Evolutionary conservation across 2,329 filamentous ascomycete species (phyloP).

Genomic region (Aspergillus clavatus): DNA sequence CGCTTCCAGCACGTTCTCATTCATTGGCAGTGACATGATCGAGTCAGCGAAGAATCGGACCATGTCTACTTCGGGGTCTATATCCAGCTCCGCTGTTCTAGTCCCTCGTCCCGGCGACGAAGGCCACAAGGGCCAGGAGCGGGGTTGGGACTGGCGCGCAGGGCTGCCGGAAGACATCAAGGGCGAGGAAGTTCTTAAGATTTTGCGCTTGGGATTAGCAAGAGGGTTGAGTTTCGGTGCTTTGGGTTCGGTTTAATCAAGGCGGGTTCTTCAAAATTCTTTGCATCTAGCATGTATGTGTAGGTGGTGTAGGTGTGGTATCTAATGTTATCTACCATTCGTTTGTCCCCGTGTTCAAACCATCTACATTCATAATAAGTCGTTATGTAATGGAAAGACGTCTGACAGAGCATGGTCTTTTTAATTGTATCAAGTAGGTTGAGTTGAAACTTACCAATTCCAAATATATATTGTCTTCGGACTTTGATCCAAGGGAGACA

Average conservation of each 20-base stretch:
- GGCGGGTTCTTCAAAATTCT: neutral
- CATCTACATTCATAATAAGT: neutral
- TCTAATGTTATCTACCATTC: neutral
- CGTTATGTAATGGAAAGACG: too few species aligned
- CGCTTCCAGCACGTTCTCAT: conserved; percentile 58
- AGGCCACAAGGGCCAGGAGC: conserved; percentile 35
- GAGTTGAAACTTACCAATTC: too few species aligned
- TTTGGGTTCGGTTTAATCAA: conserved; percentile 22
- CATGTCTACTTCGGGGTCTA: conserved; percentile 42
- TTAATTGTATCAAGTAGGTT: too few species aligned
- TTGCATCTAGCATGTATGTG: neutral
- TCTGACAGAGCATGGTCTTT: too few species aligned
- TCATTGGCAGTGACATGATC: conserved; percentile 71
- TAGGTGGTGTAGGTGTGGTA: neutral
- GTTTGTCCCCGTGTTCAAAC: neutral
- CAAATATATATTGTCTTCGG: too few species aligned
- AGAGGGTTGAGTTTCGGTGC: conserved; percentile 56
- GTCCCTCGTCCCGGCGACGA: conserved; percentile 28
- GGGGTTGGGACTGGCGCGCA: conserved; percentile 70
- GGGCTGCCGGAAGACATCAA: conserved; percentile 54
- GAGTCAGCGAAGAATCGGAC: conserved; percentile 39
- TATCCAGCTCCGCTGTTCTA: conserved; percentile 51
- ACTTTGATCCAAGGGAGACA: too few species aligned
- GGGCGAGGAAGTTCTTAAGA: conserved; percentile 65
- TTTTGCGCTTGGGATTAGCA: conserved; percentile 68